Evolutionary conservation across 208 protist genomes (phyloP).

Genomic region (Wallacemonas sp.): DNA sequence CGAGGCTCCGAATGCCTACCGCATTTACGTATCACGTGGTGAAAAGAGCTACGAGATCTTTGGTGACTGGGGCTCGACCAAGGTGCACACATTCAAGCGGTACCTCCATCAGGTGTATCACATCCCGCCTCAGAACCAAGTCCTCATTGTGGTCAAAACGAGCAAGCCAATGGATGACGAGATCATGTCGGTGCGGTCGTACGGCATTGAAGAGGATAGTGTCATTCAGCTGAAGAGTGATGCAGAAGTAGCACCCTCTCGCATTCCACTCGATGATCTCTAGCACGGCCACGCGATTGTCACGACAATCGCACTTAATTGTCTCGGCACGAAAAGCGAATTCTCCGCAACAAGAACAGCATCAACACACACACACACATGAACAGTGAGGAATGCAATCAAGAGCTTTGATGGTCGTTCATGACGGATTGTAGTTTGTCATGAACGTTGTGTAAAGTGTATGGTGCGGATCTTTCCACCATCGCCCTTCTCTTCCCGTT

Average conservation of each 20-base stretch:
- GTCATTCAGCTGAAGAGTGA: conserved; percentile 70
- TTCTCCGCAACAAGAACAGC: too few species aligned
- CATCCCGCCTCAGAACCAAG: conserved; percentile 64
- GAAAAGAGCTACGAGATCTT: conserved; percentile 85
- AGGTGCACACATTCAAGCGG: conserved; percentile 87
- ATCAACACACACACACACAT: too few species aligned
- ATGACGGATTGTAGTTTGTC: too few species aligned
- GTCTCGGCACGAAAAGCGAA: too few species aligned
- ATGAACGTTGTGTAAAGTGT: too few species aligned
- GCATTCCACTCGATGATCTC: conserved; percentile 62
- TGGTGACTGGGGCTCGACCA: conserved; percentile 80
- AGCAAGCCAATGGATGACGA: conserved; percentile 76
- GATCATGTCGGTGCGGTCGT: conserved; percentile 66
- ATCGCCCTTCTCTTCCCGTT: too few species aligned
- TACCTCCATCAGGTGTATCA: conserved; percentile 88
- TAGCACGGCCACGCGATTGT: conserved; percentile 27
- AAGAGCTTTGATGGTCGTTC: too few species aligned
- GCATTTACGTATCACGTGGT: conserved; percentile 76
- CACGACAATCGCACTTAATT: too few species aligned
- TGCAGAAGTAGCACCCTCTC: conserved; percentile 20
- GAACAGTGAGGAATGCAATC: too few species aligned
- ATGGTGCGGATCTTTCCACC: too few species aligned
- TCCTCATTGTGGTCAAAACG: conserved; percentile 50
- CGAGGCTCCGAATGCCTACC: conserved; percentile 77
- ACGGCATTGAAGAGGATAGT: conserved; percentile 64